Base-by-base conservation (phyloP, 176 grass and related monocot species). In the Rhynchospora breviuscula region DNA sequence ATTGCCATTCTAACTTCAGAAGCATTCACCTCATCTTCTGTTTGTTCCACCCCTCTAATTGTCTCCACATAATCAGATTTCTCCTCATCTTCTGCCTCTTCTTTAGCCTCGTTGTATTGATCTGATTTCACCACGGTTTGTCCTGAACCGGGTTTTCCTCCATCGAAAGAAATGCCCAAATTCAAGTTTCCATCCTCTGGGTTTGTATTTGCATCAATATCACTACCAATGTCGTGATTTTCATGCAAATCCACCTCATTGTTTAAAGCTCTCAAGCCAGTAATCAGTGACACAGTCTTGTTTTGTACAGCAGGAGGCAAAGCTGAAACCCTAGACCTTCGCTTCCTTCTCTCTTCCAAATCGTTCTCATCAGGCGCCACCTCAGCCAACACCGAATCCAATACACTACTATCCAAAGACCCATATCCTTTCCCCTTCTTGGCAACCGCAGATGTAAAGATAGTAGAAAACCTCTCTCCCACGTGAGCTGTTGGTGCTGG, bases 311-410 rank as follows among this genome's bases (percentile, higher is more conserved):
- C 8, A 15, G 84, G 83, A 6, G 85, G 64, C 3, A 67, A 84
- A 29, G 73, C 83, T 35, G 25, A 65, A 35, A 70, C 29, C 87
- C 89, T 89, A 59, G 47, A 33, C 15, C 81, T 54, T 12, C 92
- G 87, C 15, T 86, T 74, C 49, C 96, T 71, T 46, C 91, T 88
- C 86, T 95, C 91, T 93, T 93, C 86, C 11, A 91, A 88, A 69
- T 95, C 96, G 13, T 91, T 90, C 47, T 95, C 92, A 48, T 95
- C 89, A 0, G 93, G 91, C 0, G 88, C 89, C 4, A 99, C 94
- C 26, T 99, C 96, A 29, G 93, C 91, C 61, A 99, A 89, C 67
- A 99, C 87, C 23, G 94, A 89, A 17, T 99, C 93, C 64, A 99
- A 88, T 23, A 99, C 87, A 77, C 87, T 94, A 59, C 91, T 91